These are phyloP conservation scores for Vicia sativa DNA, from an alignment of 306 rosid genomes.

Conservation along the genomic window DNA sequence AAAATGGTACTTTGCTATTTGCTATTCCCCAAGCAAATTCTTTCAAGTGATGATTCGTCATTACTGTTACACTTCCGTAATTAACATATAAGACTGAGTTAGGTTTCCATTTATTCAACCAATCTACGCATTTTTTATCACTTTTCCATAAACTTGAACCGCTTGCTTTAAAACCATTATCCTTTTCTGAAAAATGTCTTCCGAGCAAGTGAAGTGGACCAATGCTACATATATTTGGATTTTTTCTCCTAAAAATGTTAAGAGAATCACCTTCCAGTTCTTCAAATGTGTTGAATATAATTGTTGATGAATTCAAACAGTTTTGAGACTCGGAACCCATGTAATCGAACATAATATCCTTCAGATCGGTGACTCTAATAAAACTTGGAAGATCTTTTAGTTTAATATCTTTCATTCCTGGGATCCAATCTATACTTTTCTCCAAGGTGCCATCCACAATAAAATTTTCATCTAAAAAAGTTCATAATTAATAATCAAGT, in stretches of 20 bases:
- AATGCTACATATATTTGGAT: constrained; percentile 14
- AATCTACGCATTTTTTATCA: constrained; percentile 21
- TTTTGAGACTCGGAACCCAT: not conserved
- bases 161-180: not conserved
- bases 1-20: constrained; percentile 34
- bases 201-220: constrained; percentile 30
- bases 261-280: not conserved
- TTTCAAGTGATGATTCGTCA: constrained; percentile 18
- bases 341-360: constrained; percentile 19
- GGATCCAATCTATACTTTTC: not conserved
- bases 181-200: constrained; percentile 23
- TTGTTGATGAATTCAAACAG: constrained; percentile 17
- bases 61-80: constrained; percentile 30
- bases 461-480: constrained; percentile 20
- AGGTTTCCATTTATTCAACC: constrained; percentile 31
- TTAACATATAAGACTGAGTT: constrained; percentile 28
- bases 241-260: not conserved
- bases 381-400: constrained; percentile 30
- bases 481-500: not conserved
- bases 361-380: not conserved
- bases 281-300: constrained; percentile 19
- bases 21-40: constrained; percentile 40
- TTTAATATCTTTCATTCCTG: constrained; percentile 19
- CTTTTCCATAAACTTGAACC: constrained; percentile 39
- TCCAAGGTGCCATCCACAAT: not conserved